Percentiles rank a stretch among this genome's conserved stretches.
Evolutionary conservation across 2,329 filamentous ascomycete species (phyloP).

Genomic region (Ophiosphaerella narmari): DNA sequence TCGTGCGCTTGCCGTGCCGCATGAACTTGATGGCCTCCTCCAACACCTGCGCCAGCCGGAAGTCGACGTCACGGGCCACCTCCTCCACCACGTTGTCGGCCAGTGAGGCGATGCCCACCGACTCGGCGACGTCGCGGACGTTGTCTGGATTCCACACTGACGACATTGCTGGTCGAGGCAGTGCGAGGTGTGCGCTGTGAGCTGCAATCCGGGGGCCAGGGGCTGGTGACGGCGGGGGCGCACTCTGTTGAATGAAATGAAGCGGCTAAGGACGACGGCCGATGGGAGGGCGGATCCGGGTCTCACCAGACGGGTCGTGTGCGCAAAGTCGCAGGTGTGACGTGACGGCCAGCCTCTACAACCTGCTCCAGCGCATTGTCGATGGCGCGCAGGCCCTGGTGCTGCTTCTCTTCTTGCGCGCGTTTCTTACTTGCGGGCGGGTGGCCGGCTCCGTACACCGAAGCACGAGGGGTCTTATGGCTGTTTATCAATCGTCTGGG

Average conservation of each 20-base stretch:
- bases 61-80: conserved; percentile 92
- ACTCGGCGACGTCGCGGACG: conserved; percentile 93
- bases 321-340: conserved; percentile 28
- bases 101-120: conserved; percentile 81
- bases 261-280: conserved; percentile 9
- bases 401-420: neutral
- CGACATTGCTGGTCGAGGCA: conserved; percentile 30
- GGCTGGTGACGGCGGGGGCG: conserved; percentile 12
- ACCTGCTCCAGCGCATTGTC: conserved; percentile 33
- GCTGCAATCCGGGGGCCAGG: conserved; percentile 6
- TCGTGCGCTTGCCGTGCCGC: conserved; percentile 85
- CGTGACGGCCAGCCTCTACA: conserved; percentile 39
- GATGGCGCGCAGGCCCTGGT: conserved; percentile 26
- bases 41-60: conserved; percentile 88
- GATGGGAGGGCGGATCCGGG: conserved; percentile 26
- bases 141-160: conserved; percentile 96
- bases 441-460: neutral
- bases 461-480: too few relatives aligned
- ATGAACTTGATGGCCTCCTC: conserved; percentile 95
- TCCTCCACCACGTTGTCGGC: conserved; percentile 85
- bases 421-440: neutral
- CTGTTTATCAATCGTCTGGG: too few relatives aligned
- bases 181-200: conserved; percentile 10
- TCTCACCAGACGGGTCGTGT: conserved; percentile 34
- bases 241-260: conserved; percentile 16